A percentile compares a stretch with the other conserved stretches of the same genome.
Conservation (phyloP, 371 early-diverging fungal species). For the Circinella umbellata region DNA sequence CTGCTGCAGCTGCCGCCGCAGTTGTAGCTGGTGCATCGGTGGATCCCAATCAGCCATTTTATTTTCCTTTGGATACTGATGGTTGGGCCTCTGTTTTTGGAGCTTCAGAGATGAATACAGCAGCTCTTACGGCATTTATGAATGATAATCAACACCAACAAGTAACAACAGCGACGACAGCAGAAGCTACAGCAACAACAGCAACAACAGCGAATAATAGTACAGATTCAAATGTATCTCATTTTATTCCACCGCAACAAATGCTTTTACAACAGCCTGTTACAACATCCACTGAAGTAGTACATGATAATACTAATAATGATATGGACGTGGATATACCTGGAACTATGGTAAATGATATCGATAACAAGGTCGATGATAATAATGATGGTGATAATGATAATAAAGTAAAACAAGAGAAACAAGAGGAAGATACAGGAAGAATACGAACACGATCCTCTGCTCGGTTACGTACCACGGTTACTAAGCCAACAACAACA, state of each 20-base stretch:
- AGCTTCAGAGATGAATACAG: slow-evolving; percentile 13
- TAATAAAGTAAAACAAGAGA: background rate
- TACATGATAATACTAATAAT: background rate
- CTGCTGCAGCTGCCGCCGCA: slow-evolving; percentile 12
- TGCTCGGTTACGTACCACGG: slow-evolving; percentile 3
- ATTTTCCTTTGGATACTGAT: slow-evolving; percentile 20
- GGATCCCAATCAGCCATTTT: slow-evolving; percentile 14
- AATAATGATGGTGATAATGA: background rate
- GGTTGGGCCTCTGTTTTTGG: slow-evolving; percentile 20
- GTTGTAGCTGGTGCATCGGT: slow-evolving; percentile 4
- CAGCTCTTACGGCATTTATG: slow-evolving; percentile 5
- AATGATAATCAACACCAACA: slow-evolving; percentile 3
- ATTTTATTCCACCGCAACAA: slow-evolving; percentile 7
- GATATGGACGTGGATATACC: background rate
- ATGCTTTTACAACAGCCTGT: slow-evolving; percentile 2
- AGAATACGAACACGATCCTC: slow-evolving; percentile 24
- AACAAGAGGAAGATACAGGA: slow-evolving; percentile 17
- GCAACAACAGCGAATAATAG: background rate
- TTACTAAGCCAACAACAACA: slow-evolving; percentile 9
- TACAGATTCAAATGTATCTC: background rate
- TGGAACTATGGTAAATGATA: background rate
- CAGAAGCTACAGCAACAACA: slow-evolving; percentile 6
- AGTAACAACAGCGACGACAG: background rate
- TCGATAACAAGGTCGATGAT: background rate
- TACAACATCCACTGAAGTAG: background rate